Base-by-base conservation (phyloP, 257 asterid species). In the Nyctanthes arbortristis region DNA sequence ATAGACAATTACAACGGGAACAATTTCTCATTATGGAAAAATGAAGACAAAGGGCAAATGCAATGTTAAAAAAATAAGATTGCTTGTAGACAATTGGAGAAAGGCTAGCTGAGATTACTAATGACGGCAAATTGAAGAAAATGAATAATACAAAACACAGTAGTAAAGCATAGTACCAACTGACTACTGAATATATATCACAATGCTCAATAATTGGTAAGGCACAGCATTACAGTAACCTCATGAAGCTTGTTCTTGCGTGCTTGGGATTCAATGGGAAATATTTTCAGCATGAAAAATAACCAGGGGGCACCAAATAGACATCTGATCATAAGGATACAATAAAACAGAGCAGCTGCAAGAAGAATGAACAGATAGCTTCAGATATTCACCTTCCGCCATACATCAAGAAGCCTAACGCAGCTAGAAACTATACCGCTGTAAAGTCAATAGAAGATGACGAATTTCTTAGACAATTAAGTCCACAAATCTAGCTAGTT, bases 241-340 rank as follows among this genome's bases (percentile, higher is more conserved):
- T 92, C 98, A 4, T 86, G 90, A 75, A 92, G 96, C 73, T 92
- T 89, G 88, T 92, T 92, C 79, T 96, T 83, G 82, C 96, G 86
- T 77, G 97, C 97, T 90, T 88, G 89, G 63, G 98, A 92, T 82
- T 92, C 98, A 70, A 92, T 89, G 32, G 98, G 97, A 71, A 89
- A 92, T 72, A 95, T 96, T 67, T 89, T 82, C 63, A 92, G 80
- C 98, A 88, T 92, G 86, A 75, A 75, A 80, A 92, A 92, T 65
- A 92, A 83, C 88, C 97, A 89, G 88, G 59, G 30, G 36, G 61
- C 30, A 37, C 55, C 63, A 49, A 30, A 54, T 29, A 68, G 49
- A 65, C 34, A 47, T 62, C 28, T 29, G 27, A 52, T 20, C n/a
- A 43, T 20, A 7, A 12, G 55, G 63, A 10, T 33, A 20, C 4